These are phyloP conservation scores for Phoma sp. DNA, from an alignment of 2,329 filamentous ascomycete genomes.

Conservation along the genomic window DNA sequence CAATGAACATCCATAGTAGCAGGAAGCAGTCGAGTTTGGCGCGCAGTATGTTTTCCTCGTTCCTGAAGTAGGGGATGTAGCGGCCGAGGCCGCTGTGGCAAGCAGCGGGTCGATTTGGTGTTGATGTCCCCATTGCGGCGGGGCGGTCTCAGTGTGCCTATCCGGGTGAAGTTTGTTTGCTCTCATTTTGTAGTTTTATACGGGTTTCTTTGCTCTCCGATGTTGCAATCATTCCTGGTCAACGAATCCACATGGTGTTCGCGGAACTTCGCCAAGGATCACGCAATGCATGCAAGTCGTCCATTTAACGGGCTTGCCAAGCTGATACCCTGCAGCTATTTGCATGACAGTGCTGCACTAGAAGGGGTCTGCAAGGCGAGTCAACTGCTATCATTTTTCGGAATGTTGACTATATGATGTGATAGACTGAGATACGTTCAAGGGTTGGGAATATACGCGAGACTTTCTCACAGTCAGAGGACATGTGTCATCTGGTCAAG, in stretches of 20 bases:
- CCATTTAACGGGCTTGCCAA: neutral
- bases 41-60: conserved; percentile 9
- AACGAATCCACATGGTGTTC: conserved; percentile 8
- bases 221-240: neutral
- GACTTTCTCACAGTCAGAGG: too few relatives aligned
- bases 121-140: neutral
- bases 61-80: conserved; percentile 10
- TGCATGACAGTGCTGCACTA: too few relatives aligned
- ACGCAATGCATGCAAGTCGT: conserved; percentile 1
- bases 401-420: too few relatives aligned
- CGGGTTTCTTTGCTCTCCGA: neutral
- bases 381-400: too few relatives aligned
- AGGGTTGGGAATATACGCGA: too few relatives aligned
- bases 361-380: too few relatives aligned
- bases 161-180: too few relatives aligned
- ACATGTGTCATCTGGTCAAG: too few relatives aligned
- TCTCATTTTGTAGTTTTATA: neutral
- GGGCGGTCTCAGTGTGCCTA: neutral
- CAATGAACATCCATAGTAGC: conserved; percentile 18
- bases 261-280: conserved; percentile 14
- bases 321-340: neutral
- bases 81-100: conserved; percentile 1
- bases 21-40: conserved; percentile 17
- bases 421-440: too few relatives aligned
- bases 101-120: neutral